Percentiles rank a stretch among this genome's conserved stretches.
phyloP scores from a whole-genome alignment of 345 rosid species.

The Capsella bursapastoris region DNA sequence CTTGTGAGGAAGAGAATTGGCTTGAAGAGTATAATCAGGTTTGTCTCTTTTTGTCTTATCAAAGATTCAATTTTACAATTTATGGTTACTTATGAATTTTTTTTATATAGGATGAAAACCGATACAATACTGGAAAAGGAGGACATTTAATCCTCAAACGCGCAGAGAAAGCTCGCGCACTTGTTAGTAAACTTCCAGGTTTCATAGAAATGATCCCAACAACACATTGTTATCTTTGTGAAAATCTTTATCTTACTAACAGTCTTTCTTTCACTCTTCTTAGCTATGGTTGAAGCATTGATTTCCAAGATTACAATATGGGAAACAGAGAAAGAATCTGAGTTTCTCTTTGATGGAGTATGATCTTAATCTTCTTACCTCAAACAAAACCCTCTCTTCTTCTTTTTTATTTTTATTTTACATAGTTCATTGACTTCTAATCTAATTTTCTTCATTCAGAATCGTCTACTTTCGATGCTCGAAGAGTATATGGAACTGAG shows the following conservation, averaged over 20 bases:
- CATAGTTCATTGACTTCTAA: constrained; percentile 11
- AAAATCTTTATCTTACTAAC: neutral
- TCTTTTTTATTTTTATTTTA: neutral
- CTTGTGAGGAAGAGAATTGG: constrained; percentile 96
- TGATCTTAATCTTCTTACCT: constrained; percentile 36
- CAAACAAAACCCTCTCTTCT: neutral
- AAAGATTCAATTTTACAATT: constrained; percentile 10
- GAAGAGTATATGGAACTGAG: constrained; percentile 71
- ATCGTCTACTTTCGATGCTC: constrained; percentile 81
- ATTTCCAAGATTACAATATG: constrained; percentile 72
- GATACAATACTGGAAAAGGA: constrained; percentile 96
- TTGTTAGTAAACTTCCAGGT: constrained; percentile 94
- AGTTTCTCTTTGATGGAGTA: constrained; percentile 89
- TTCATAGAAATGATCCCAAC: constrained; percentile 32
- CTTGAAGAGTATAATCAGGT: constrained; percentile 98
- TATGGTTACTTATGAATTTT: neutral
- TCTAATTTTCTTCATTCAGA: constrained; percentile 46
- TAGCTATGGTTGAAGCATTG: constrained; percentile 87
- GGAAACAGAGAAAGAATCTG: constrained; percentile 78
- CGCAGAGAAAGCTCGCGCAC: constrained; percentile 92
- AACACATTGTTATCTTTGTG: constrained; percentile 10
- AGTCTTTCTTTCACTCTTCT: neutral
- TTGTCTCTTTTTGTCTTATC: neutral
- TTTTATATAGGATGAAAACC: constrained; percentile 78
- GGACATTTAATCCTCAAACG: constrained; percentile 90